Base-by-base conservation (phyloP, 192 early-diverging fungal species). In the Haplosporangium gracile region DNA sequence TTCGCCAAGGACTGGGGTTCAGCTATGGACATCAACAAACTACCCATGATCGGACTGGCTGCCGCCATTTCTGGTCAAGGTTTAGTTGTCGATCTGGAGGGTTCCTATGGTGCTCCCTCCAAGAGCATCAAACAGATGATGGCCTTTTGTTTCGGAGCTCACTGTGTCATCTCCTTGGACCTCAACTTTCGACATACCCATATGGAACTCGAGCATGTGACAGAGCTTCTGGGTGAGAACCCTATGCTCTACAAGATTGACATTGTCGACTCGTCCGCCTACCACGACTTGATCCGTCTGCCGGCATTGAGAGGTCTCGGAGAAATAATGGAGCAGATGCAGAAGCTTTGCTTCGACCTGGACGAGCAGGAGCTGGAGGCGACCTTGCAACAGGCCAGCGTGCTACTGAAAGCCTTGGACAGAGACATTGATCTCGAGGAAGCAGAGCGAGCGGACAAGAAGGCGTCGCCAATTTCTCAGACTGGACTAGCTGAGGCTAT, bases 1-100 rank as follows among this genome's bases (percentile, higher is more conserved):
- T 85, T 85, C 47, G 83, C 83, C 0, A 85, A 85, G 42, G 83
- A 85, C 70, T 85, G 83, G 83, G 83, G 83, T 24, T 75, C 78
- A 2, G 74, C 36, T 7, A 85, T 85, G 83, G 83, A 85, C 55
- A 53, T 79, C 40, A 85, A 85, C 75, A 85, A 85, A 40, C 26
- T 85, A 43, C 83, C 83, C 0, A 85, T 85, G 83, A 85, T 85
- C 38, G 83, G 83, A 68, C 71, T 85, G 16, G 83, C 83, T 4
- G 83, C 83, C 2, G 74, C 83, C 38, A 80, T 85, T 47, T 80
- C 83, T 15, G 78, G 74, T 65, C 83, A 85, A 68, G 83, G 83
- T 42, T 45, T 85, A 9, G 74, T 76, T 7, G 83, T 85, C 15
- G 83, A 85, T 72, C 74, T 85, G n/a, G 83, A 85, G 49, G 83